Conservation (phyloP, 2,329 filamentous ascomycete species). For the Clarireedia paspali region DNA sequence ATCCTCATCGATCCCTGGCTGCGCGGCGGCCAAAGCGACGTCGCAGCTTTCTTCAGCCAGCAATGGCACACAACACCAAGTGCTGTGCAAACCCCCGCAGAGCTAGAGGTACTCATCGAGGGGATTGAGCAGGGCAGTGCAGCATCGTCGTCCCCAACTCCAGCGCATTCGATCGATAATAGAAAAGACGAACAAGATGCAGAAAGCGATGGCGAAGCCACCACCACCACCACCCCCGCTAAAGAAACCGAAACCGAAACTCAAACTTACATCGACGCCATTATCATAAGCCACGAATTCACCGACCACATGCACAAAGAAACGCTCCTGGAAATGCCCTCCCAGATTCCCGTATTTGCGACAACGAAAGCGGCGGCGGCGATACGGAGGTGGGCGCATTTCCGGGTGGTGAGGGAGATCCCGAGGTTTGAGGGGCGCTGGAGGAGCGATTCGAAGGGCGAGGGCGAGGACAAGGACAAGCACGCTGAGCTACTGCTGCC, state of each 20-base stretch:
- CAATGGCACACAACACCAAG: conserved; percentile 54
- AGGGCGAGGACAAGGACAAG: too few relatives aligned
- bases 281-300: conserved; percentile 52
- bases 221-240: too few relatives aligned
- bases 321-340: conserved; percentile 48
- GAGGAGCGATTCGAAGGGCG: conserved; percentile 21
- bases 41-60: conserved; percentile 56
- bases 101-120: conserved; percentile 44
- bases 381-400: conserved; percentile 52
- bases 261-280: background rate
- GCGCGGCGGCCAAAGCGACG: conserved; percentile 52
- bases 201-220: too few relatives aligned
- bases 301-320: conserved; percentile 57
- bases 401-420: conserved; percentile 41
- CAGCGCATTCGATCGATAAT: too few relatives aligned
- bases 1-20: conserved; percentile 62
- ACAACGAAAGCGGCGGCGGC: conserved; percentile 49
- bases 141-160: background rate
- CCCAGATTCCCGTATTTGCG: conserved; percentile 50
- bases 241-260: background rate
- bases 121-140: conserved; percentile 36
- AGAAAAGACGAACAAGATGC: too few relatives aligned
- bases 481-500: conserved; percentile 34
- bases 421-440: conserved; percentile 25
- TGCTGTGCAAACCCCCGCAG: conserved; percentile 44